Evolutionary conservation across 148 eudicot genomes (phyloP).

Genomic region (Mesembryanthemum crystallinum): DNA sequence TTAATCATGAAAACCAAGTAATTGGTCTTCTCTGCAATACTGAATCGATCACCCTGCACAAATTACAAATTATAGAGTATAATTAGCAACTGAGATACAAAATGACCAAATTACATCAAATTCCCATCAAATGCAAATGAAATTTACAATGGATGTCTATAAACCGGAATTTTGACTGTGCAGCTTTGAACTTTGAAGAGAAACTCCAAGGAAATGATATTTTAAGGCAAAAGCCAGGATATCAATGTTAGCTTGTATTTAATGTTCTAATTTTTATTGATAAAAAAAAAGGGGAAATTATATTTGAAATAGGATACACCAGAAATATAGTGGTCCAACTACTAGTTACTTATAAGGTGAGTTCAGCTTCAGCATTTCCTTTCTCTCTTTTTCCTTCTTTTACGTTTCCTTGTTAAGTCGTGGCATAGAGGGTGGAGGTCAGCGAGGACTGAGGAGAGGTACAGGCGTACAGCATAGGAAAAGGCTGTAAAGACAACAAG

Average conservation of each 20-base stretch:
- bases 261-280: no score
- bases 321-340: no score
- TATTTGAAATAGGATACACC: no score
- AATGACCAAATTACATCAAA: neutral
- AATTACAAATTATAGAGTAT: neutral
- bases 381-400: no score
- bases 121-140: neutral
- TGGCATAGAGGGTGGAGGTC: neutral
- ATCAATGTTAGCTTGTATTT: no score
- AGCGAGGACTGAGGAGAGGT: neutral
- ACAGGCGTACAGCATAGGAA: no score
- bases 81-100: neutral
- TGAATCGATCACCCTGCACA: slow-evolving; percentile 70
- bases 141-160: neutral
- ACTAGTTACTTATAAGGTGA: no score
- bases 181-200: neutral
- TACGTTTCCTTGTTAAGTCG: neutral
- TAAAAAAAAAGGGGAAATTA: no score
- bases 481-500: no score
- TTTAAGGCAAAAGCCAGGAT: no score
- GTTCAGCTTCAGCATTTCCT: no score
- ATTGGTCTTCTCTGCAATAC: slow-evolving; percentile 87
- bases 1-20: slow-evolving; percentile 97
- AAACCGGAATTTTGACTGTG: neutral
- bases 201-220: neutral